Evolutionary conservation across 805 yeast genomes (phyloP).

Genomic region (Pichia membranifaciens): DNA sequence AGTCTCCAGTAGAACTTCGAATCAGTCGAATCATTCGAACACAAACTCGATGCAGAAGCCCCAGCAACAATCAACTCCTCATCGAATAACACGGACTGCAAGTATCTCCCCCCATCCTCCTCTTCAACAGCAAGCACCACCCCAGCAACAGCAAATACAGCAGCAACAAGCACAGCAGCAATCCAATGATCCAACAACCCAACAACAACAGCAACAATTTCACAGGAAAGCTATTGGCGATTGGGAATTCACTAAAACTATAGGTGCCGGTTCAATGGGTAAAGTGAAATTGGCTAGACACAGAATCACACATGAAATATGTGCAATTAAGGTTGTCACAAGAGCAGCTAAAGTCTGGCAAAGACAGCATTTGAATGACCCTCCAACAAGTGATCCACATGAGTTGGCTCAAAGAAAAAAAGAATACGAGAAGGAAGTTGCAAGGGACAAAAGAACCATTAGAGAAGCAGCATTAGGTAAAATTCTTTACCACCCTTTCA

Average conservation of each 20-base stretch:
- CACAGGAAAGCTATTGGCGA: constrained; percentile 90
- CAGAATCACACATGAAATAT: constrained; percentile 69
- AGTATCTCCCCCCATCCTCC: constrained; percentile 9
- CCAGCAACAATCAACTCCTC: constrained; percentile 10
- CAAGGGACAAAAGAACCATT: constrained; percentile 85
- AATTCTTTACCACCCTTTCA: constrained; percentile 83
- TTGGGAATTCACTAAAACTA: constrained; percentile 91
- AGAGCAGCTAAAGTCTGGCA: constrained; percentile 76
- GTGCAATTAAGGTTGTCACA: constrained; percentile 91
- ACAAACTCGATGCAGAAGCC: background rate
- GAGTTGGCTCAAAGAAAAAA: constrained; percentile 58
- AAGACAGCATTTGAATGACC: constrained; percentile 62
- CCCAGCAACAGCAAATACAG: constrained; percentile 10
- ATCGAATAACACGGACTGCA: constrained; percentile 8
- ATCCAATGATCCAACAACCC: background rate
- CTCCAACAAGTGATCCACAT: constrained; percentile 54
- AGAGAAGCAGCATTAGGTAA: constrained; percentile 94
- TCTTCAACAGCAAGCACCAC: background rate
- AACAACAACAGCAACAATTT: constrained; percentile 30
- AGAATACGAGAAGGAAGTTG: constrained; percentile 74
- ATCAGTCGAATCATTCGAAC: background rate
- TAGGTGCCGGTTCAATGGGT: constrained; percentile 99
- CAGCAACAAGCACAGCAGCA: constrained; percentile 10
- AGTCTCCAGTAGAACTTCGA: constrained; percentile 6
- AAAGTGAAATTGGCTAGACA: constrained; percentile 93